Base-by-base conservation (phyloP, 306 rosid genomes). In the Prunus padus region DNA sequence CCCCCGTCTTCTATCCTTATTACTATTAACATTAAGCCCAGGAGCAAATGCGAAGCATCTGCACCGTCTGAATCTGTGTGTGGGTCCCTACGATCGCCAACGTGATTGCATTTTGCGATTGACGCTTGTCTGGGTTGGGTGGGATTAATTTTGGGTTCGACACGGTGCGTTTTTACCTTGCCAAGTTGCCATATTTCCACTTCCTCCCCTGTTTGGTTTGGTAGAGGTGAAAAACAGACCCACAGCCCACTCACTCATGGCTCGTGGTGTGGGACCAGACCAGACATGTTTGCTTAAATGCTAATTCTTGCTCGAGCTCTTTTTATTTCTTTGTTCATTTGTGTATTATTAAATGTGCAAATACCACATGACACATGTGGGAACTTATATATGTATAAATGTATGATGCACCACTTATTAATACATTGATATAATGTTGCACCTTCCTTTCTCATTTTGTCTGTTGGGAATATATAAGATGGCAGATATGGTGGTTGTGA, bases 201-300 rank as follows among this genome's bases (percentile, higher is more conserved):
- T 37, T 1, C 62, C 62, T 9, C n/a, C 62, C 62, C 30, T 0
- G 62, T 56, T 20, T 69, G 61, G 61, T 22, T 55, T 54, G 75
- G 75, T 71, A 37, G 45, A 13, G 57, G 65, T 71, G 50, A 30
- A 71, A 50, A 69, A 69, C 74, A 50, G 46, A 26, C 46, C 61
- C 42, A 37, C 42, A 26, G 16, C 46, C 61, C 42, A 37, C 42
- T 37, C 8, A 54, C 75, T 71, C 20, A 54, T 31, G 63, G 8
- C 37, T 59, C 33, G 37, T 25, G 37, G 4, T 20, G 13, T 52
- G 30, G 64, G 75, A n/a, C 33, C 63, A 11, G 75, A n/a, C 33
- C 63, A 11, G n/a, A 31, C 9, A 7, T 54, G 65, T 55, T 46
- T 55, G 37, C 65, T 71, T 13, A n/a, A 30, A 51, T 51, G 31